Base-by-base conservation (phyloP, 1,139 yeast genomes). In the Sugiyamaella grinbergsii region DNA sequence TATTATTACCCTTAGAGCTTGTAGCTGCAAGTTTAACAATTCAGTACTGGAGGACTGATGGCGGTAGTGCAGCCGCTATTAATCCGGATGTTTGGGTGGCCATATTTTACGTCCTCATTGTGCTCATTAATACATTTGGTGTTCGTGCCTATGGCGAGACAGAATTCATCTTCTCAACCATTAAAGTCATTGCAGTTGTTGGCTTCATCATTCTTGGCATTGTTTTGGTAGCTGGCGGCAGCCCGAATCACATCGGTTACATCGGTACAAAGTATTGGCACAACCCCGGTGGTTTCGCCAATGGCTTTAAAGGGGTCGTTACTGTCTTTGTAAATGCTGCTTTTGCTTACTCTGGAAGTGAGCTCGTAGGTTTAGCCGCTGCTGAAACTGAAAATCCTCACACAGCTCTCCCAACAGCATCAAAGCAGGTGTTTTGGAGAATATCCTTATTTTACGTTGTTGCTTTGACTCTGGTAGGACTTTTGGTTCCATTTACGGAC, bases 311-410 rank as follows among this genome's bases (percentile, higher is more conserved):
- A 66, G 97, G 96, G 63, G 81, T 88, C 41, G 80, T 91, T 65
- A 72, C 87, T 31, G 84, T 85, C 47, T 84, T 91, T 64, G 86
- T 90, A 49, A 81, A 85, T 37, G 95, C 96, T 20, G 95, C 96
- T 1, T 90, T 88, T 71, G 83, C 96, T 2, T 86, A 85, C 61
- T 89, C 90, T 50, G 94, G 94, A 59, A 80, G 86, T 51, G 96
- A 88, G 71, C 75, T 85, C 63, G 84, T 84, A 56, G 95, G 95
- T 52, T 76, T 90, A 55, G 91, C 95, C 24, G 81, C 82, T 20
- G 82, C 82, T 36, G 81, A 77, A 58, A 68, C 78, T 41, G 72
- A 74, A 71, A 66, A 74, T 83, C 39, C 76, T 81, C 55, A 87
- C 87, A 53, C 73, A 74, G 58, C 86, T 29, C 72, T 87, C 50